phyloP scores from a whole-genome alignment of 2,329 filamentous ascomycete species.

The Colletotrichum godetiae region DNA sequence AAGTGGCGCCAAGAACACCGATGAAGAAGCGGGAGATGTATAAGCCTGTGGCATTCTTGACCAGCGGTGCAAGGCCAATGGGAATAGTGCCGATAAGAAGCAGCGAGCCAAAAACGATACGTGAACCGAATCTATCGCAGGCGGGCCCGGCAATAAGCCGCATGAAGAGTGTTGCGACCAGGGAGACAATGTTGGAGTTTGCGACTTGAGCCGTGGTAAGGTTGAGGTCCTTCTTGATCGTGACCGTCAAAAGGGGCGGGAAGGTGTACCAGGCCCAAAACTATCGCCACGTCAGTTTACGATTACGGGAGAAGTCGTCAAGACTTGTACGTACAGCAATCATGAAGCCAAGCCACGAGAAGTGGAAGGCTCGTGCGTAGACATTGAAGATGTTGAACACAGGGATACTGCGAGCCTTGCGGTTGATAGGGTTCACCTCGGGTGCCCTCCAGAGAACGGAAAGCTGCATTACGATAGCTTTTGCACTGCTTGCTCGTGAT shows the following conservation, averaged over 20 bases:
- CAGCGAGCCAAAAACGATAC: slow-evolving; percentile 80
- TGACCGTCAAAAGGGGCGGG: slow-evolving; percentile 80
- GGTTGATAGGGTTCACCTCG: slow-evolving; percentile 84
- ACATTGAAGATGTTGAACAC: slow-evolving; percentile 80
- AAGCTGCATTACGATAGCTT: slow-evolving; percentile 45
- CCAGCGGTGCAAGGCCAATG: slow-evolving; percentile 82
- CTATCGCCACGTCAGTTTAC: slow-evolving; percentile 41
- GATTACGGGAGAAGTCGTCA: not conserved
- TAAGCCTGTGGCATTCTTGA: slow-evolving; percentile 72
- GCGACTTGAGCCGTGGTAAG: slow-evolving; percentile 78
- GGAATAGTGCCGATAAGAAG: slow-evolving; percentile 85
- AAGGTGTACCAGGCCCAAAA: slow-evolving; percentile 97
- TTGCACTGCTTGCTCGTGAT: not conserved
- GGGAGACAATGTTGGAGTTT: slow-evolving; percentile 91
- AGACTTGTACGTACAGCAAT: slow-evolving; percentile 72
- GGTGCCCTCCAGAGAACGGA: slow-evolving; percentile 65
- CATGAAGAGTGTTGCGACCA: slow-evolving; percentile 79
- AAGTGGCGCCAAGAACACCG: slow-evolving; percentile 80
- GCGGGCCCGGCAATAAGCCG: slow-evolving; percentile 82
- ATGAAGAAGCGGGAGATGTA: slow-evolving; percentile 83
- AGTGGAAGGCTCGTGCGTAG: slow-evolving; percentile 91
- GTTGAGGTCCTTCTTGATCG: slow-evolving; percentile 82
- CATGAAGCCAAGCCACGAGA: slow-evolving; percentile 88
- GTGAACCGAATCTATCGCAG: slow-evolving; percentile 88
- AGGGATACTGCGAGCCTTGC: slow-evolving; percentile 84